Conservation (phyloP, 306 rosid genomes). For the Calophaca sinica region DNA sequence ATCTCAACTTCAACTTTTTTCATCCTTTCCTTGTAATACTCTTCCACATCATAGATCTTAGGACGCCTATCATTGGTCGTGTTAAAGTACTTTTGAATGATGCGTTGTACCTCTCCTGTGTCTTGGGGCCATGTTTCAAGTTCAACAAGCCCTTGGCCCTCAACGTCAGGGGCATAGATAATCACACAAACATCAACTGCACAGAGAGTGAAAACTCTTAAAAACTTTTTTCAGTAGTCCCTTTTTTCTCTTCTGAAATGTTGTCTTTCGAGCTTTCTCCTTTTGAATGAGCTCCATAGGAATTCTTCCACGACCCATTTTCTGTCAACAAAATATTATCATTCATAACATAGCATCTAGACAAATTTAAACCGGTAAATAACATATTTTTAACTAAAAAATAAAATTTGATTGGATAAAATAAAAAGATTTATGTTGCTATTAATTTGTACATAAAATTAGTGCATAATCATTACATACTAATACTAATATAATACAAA, state of each 20-base stretch:
- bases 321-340: not conserved
- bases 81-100: slow-evolving; percentile 36
- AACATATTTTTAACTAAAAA: too few species aligned
- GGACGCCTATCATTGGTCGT: slow-evolving; percentile 12
- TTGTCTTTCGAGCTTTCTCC: slow-evolving; percentile 42
- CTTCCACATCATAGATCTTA: slow-evolving; percentile 39
- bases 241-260: slow-evolving; percentile 40
- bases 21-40: slow-evolving; percentile 36
- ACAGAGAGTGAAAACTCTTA: slow-evolving; percentile 43
- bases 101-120: not conserved
- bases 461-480: too few species aligned
- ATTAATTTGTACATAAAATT: too few species aligned
- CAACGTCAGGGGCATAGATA: slow-evolving; percentile 34
- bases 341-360: too few species aligned
- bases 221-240: slow-evolving; percentile 44
- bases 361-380: too few species aligned
- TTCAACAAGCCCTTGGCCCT: not conserved
- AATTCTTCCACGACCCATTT: slow-evolving; percentile 51
- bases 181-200: slow-evolving; percentile 42
- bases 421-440: too few species aligned
- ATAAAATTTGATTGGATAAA: too few species aligned
- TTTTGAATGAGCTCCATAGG: slow-evolving; percentile 40
- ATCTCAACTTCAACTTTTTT: slow-evolving; percentile 44
- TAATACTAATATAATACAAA: too few species aligned
- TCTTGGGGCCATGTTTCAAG: slow-evolving; percentile 47